A percentile compares a stretch with the other conserved stretches of the same genome.
Conservation (phyloP, 345 rosid genomes). For the Carallia pectinifolia region DNA sequence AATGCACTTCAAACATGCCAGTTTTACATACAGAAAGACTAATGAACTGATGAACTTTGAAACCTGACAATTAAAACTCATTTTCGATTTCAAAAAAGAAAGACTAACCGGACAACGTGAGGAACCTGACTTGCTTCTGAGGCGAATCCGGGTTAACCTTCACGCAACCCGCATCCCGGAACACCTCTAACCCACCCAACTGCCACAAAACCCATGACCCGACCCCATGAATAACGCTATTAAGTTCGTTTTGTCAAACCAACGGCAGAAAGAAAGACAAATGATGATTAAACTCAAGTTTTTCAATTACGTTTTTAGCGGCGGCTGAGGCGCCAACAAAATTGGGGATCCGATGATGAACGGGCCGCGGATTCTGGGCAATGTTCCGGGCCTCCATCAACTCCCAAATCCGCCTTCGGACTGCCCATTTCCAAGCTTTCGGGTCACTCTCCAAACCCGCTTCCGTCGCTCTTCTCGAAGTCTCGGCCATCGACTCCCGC, state of each 20-base stretch:
- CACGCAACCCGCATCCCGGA: constrained; percentile 58
- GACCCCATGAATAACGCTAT: neutral
- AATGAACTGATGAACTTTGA: no score
- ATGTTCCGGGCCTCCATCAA: constrained; percentile 68
- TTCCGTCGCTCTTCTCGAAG: constrained; percentile 40
- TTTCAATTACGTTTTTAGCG: constrained; percentile 46
- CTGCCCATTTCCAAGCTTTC: constrained; percentile 89
- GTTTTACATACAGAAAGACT: no score
- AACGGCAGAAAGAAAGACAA: neutral
- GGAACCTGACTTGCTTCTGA: constrained; percentile 89
- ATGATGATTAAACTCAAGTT: neutral
- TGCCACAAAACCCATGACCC: constrained; percentile 28
- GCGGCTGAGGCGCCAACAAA: constrained; percentile 80
- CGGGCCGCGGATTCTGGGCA: constrained; percentile 82
- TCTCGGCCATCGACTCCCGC: constrained; percentile 65
- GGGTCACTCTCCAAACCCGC: constrained; percentile 43
- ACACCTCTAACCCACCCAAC: constrained; percentile 59
- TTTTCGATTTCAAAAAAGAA: neutral
- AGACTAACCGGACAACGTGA: constrained; percentile 76
- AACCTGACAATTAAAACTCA: neutral
- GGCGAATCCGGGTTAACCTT: constrained; percentile 95
- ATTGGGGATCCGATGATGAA: constrained; percentile 90
- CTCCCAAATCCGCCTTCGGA: constrained; percentile 82
- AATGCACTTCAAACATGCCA: no score
- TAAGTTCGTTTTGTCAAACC: neutral